These are phyloP conservation scores for Pleurostoma richardsiae DNA, from an alignment of 2,329 filamentous ascomycete species.

Conservation along the genomic window DNA sequence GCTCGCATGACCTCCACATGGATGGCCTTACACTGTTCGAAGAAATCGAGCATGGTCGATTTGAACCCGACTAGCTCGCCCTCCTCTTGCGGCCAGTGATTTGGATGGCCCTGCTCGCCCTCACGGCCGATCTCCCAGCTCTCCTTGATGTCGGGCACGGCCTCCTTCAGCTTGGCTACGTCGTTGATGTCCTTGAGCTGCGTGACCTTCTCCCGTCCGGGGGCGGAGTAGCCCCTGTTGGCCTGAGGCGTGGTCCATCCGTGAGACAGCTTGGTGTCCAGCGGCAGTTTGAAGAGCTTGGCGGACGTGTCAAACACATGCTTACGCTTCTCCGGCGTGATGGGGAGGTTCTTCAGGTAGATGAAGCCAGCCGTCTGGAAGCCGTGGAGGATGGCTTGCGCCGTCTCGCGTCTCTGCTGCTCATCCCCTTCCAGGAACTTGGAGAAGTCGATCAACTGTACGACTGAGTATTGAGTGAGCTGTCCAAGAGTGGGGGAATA, in stretches of 20 bases:
- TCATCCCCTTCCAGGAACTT: slow-evolving; percentile 62
- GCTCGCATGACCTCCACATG: slow-evolving; percentile 79
- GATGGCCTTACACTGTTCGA: slow-evolving; percentile 65
- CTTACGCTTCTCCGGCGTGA: slow-evolving; percentile 53
- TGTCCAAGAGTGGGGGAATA: not conserved
- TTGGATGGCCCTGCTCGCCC: slow-evolving; percentile 55
- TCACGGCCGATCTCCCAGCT: slow-evolving; percentile 61
- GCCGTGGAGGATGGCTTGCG: slow-evolving; percentile 67
- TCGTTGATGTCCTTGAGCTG: slow-evolving; percentile 46
- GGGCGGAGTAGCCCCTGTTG: slow-evolving; percentile 69
- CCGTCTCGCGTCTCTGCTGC: slow-evolving; percentile 57
- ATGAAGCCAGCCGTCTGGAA: slow-evolving; percentile 88
- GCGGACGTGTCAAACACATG: slow-evolving; percentile 64
- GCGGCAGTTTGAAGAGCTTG: slow-evolving; percentile 63
- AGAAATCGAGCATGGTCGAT: slow-evolving; percentile 69
- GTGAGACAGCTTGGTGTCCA: slow-evolving; percentile 58
- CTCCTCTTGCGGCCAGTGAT: slow-evolving; percentile 65
- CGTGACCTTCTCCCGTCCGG: slow-evolving; percentile 67
- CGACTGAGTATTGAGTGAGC: not conserved
- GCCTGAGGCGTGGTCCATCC: slow-evolving; percentile 68
- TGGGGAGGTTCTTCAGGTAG: slow-evolving; percentile 77
- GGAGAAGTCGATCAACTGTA: slow-evolving; percentile 73
- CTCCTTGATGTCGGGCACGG: slow-evolving; percentile 62
- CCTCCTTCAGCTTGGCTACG: slow-evolving; percentile 52
- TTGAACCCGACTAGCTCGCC: slow-evolving; percentile 59